Percentiles rank a stretch among this genome's conserved stretches.
These are phyloP conservation scores for Claviceps citrina DNA, from an alignment of 2,329 filamentous ascomycete genomes.

Conservation along the genomic window DNA sequence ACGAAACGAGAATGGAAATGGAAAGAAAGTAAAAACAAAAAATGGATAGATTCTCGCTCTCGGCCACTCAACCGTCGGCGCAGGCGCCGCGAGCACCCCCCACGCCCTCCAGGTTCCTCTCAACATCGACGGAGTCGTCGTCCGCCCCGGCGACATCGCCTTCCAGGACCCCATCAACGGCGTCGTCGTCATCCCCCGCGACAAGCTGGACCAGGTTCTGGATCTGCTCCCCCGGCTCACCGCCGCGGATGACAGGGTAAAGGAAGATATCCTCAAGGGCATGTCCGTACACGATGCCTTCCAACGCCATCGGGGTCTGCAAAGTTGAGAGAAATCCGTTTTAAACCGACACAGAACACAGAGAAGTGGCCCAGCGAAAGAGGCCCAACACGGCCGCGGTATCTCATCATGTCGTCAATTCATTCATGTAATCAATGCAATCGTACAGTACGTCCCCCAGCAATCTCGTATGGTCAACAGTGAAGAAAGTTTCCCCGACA, in stretches of 20 bases:
- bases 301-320: constrained; percentile 37
- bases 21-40: too few relatives aligned
- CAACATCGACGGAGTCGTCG: constrained; percentile 25
- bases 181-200: constrained; percentile 50
- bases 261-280: constrained; percentile 47
- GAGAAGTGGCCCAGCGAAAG: neutral
- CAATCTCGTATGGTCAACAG: constrained; percentile 12
- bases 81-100: constrained; percentile 39
- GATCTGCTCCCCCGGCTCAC: constrained; percentile 38
- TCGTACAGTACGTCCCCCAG: constrained; percentile 13
- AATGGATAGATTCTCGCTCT: constrained; percentile 35
- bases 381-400: neutral
- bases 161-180: constrained; percentile 57
- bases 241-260: constrained; percentile 43
- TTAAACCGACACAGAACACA: too few relatives aligned
- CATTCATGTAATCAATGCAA: constrained; percentile 20
- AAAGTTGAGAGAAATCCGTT: too few relatives aligned
- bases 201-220: constrained; percentile 43
- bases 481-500: too few relatives aligned
- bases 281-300: constrained; percentile 52
- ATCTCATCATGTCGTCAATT: constrained; percentile 21
- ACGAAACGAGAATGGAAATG: too few relatives aligned
- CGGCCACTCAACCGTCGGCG: constrained; percentile 41
- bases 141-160: constrained; percentile 47
- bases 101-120: constrained; percentile 35